These are phyloP conservation scores for Mycena capillaripes DNA, from an alignment of 768 basidiomycete species.

Conservation along the genomic window DNA sequence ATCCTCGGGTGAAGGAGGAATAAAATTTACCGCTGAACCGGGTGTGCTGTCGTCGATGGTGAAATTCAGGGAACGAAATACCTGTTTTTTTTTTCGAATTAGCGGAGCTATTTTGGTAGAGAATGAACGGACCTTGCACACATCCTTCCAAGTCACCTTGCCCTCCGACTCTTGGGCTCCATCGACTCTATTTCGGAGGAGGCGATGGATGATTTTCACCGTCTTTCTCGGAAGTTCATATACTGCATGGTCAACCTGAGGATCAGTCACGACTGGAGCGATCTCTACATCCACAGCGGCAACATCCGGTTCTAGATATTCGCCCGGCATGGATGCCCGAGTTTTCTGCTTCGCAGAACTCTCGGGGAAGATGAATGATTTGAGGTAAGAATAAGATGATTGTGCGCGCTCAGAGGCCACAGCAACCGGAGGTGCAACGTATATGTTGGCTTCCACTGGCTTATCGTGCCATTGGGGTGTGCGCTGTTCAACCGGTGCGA, in stretches of 20 bases:
- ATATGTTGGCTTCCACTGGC: background rate
- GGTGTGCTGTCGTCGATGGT: slow-evolving; percentile 6
- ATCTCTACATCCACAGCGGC: background rate
- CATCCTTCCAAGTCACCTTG: slow-evolving; percentile 5
- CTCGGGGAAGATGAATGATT: background rate
- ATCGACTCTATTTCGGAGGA: background rate
- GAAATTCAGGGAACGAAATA: slow-evolving; percentile 7
- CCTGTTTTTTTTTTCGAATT: background rate
- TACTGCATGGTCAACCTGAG: background rate
- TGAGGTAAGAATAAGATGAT: background rate
- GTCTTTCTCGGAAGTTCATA: slow-evolving; percentile 2
- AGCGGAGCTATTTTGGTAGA: too few species aligned
- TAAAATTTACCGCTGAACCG: background rate
- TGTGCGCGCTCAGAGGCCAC: background rate
- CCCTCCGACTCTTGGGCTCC: background rate
- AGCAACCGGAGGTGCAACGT: background rate
- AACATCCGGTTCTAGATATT: background rate
- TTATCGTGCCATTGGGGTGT: slow-evolving; percentile 8
- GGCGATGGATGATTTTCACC: background rate
- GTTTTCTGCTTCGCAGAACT: background rate
- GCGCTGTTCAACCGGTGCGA: background rate
- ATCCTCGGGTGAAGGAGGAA: slow-evolving; percentile 1
- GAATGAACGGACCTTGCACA: background rate
- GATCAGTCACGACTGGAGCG: background rate
- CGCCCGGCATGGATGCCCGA: background rate